Evolutionary conservation across 2,329 filamentous ascomycete species (phyloP), one percentile per base, ranked within the genome.

Genomic region (Cryphonectria parasitica): DNA sequence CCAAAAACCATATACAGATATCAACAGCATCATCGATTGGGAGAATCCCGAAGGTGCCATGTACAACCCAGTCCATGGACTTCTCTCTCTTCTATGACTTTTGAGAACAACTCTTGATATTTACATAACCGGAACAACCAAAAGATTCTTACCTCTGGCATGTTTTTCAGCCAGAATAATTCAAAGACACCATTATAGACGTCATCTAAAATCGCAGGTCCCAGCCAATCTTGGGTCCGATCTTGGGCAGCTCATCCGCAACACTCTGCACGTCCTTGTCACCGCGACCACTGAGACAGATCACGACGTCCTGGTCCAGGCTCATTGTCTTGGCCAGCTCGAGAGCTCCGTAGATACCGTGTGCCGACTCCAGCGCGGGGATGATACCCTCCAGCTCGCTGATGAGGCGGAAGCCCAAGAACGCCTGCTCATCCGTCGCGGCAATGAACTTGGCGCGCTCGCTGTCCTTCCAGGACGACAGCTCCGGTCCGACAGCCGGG

Each of bases 181-280:
- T n/a, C 3, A 22, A n/a, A 22, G 10, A 19, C 22, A 10, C 36
- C 15, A 15, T 19, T n/a, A 69, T n/a, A n/a, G 15, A 25, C 36
- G 34, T 10, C 71, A 11, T 73, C 78, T 85, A 89, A 76, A 91
- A 91, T 45, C 89, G 84, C 76, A 91, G 78, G 75, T 91, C 89
- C 89, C 89, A 91, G 70, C 88, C 94, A 81, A 99, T 98, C 85
- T 92, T 86, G 10, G 96, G 96, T 0, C 96, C 95, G 73, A 99
- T 81, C 75, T 87, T 92, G 25, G 95, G 95, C 78, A 99, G 83
- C 83, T 97, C 94, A 78, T 99, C 96, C 0, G 96, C 96, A 66
- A 99, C 95, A 77, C 93, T 97, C 88, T 99, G 95, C 71, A 99
- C 96, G 79, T 99, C 96, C 89, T 99, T 99, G 82, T 99, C 96